A percentile compares a stretch with the other conserved stretches of the same genome.
These are phyloP conservation scores for Mycena sp. DNA, from an alignment of 1,284 basidiomycete genomes.

Conservation along the genomic window DNA sequence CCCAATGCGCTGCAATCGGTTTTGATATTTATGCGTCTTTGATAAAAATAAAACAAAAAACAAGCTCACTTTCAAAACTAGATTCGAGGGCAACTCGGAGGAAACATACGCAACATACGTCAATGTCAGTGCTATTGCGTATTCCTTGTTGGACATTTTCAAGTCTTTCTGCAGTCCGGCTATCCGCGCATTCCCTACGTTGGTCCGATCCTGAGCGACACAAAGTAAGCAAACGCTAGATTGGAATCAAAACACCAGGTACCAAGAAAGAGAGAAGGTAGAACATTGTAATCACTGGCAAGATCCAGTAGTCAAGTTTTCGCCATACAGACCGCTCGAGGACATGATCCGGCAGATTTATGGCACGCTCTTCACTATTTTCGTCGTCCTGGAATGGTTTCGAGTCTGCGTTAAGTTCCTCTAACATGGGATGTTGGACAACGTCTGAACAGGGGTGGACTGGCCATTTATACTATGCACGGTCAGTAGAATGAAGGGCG, in stretches of 20 bases:
- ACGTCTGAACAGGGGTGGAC: no score
- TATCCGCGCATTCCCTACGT: slow-evolving; percentile 54
- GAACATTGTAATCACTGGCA: slow-evolving; percentile 18
- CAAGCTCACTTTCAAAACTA: slow-evolving; percentile 57
- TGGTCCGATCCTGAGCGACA: slow-evolving; percentile 35
- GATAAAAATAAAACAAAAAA: no score
- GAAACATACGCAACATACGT: slow-evolving; percentile 62
- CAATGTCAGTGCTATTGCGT: slow-evolving; percentile 50
- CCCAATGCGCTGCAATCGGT: slow-evolving; percentile 54
- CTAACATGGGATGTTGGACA: no score
- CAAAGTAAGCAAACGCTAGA: not conserved
- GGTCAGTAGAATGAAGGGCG: no score
- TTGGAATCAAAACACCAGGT: no score
- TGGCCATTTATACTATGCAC: no score
- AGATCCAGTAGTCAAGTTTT: slow-evolving; percentile 25
- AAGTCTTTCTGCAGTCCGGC: slow-evolving; percentile 55
- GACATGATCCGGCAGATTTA: no score
- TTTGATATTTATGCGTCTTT: not conserved
- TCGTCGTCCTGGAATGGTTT: no score
- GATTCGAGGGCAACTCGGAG: slow-evolving; percentile 70
- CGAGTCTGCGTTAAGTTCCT: no score
- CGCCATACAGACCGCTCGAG: slow-evolving; percentile 17
- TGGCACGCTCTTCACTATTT: no score
- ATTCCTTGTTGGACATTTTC: slow-evolving; percentile 41
- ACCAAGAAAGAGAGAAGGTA: slow-evolving; percentile 22